Base-by-base conservation (phyloP, 1,284 basidiomycete genomes). In the Puccinia coronata region DNA sequence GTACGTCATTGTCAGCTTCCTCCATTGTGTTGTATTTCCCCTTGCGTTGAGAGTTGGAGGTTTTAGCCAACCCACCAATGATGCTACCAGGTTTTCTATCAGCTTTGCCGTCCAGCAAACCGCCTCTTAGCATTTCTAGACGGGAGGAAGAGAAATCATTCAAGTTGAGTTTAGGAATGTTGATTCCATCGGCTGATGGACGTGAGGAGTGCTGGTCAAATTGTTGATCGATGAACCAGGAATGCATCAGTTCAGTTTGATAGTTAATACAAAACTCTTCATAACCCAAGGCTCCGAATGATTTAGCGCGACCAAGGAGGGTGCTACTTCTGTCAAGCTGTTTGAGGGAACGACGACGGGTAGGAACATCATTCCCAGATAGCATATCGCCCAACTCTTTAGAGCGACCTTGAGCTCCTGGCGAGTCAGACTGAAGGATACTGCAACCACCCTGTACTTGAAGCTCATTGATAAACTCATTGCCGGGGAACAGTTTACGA, bases 281-380 rank as follows among this genome's bases (percentile, higher is more conserved):
- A 85, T 94, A 94, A 1, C 89, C 89, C 84, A 75, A 71, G 53
- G 82, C 67, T 49, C 77, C 76, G 28, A 65, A 71, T 20, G 34
- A 67, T n/a, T 63, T 67, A 12, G 63, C 67, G 77, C 82, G 55
- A 80, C 36, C 16, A 89, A 88, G 11, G 85, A 82, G 47, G 88
- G 98, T 89, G 86, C 92, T 94, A 87, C 99, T 95, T 84, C 98
- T 94, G 84, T 98, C 96, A 53, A 99, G 90, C 14, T 94, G 95
- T 86, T 98, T 0, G 36, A 61, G 41, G 16, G 72, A 74, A 12
- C 31, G 57, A 89, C 88, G 55, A 91, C 88, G 81, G 90, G 89
- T 84, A 91, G 88, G 5, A 91, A 91, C 3, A 89, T 88, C 1
- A 90, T 71, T 63, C 91, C 88, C 34, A 77, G 9, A 41, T 18